Evolutionary conservation across 129 eudicot genomes (phyloP).

Genomic region (Kitagawia praeruptora): DNA sequence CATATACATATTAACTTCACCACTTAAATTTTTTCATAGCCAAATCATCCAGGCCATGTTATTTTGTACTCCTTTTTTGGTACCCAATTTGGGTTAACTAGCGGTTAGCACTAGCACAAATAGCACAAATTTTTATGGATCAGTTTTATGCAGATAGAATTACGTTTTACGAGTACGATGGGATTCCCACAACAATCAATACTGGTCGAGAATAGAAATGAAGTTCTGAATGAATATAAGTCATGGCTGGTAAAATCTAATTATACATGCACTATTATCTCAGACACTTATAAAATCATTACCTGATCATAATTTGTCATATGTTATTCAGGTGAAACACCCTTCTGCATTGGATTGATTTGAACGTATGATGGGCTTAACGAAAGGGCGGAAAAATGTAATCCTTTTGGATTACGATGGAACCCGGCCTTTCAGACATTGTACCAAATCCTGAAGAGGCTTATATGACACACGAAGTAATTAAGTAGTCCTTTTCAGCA

Average conservation of each 20-base stretch:
- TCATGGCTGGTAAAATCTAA: constrained; percentile 16
- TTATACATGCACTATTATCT: no score
- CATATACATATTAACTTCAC: no score
- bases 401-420: constrained; percentile 55
- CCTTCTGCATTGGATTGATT: neutral
- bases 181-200: constrained; percentile 14
- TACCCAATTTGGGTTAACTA: no score
- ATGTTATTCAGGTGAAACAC: no score
- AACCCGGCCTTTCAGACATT: constrained; percentile 45
- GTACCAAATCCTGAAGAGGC: constrained; percentile 50
- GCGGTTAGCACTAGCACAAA: no score
- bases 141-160: no score
- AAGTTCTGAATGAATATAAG: constrained; percentile 9
- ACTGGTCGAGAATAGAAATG: constrained; percentile 8
- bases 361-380: neutral
- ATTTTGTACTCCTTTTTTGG: no score
- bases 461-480: constrained; percentile 24
- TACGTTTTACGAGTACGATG: constrained; percentile 1
- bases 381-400: constrained; percentile 28
- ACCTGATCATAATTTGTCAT: no score
- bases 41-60: no score
- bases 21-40: no score
- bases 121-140: no score
- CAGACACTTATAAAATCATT: no score
- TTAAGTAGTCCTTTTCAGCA: neutral